phyloP scores from a whole-genome alignment of 441 rosid species.

The Lepidium campestre region DNA sequence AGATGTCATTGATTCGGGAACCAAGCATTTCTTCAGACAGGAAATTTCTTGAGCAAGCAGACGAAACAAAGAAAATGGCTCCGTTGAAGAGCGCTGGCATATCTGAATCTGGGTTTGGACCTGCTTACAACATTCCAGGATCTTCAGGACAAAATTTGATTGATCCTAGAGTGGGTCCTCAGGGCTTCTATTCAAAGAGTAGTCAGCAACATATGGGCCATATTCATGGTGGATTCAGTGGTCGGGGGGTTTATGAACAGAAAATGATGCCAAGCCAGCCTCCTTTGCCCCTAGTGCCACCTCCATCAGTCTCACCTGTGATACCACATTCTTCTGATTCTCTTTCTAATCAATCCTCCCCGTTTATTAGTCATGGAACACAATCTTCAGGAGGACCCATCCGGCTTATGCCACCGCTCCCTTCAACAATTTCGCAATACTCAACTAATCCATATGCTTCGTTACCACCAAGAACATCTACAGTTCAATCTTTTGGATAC shows the following conservation, averaged over 20 bases:
- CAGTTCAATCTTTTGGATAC: constrained; percentile 54
- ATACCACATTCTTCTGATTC: constrained; percentile 41
- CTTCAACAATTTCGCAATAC: constrained; percentile 80
- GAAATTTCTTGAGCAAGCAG: constrained; percentile 68
- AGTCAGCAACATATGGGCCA: constrained; percentile 53
- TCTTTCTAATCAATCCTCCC: constrained; percentile 42
- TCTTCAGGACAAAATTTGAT: constrained; percentile 37
- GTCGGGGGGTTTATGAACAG: constrained; percentile 74
- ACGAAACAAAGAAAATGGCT: constrained; percentile 51
- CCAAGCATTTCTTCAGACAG: constrained; percentile 80
- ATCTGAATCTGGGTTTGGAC: constrained; percentile 50
- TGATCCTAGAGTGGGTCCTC: constrained; percentile 64
- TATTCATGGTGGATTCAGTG: constrained; percentile 34
- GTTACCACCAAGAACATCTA: constrained; percentile 49
- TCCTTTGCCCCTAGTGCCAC: constrained; percentile 92
- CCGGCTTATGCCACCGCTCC: constrained; percentile 80
- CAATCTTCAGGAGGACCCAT: constrained; percentile 70
- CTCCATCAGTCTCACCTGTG: constrained; percentile 54
- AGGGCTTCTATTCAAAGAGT: constrained; percentile 59
- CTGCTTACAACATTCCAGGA: constrained; percentile 42
- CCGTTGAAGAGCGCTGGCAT: constrained; percentile 36
- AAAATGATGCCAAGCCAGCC: constrained; percentile 68
- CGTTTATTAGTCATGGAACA: constrained; percentile 36
- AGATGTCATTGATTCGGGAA: constrained; percentile 69
- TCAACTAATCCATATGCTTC: constrained; percentile 71